Evolutionary conservation across 306 rosid species (phyloP), one percentile per base, ranked within the genome.

Genomic region (Carpinus viminea): DNA sequence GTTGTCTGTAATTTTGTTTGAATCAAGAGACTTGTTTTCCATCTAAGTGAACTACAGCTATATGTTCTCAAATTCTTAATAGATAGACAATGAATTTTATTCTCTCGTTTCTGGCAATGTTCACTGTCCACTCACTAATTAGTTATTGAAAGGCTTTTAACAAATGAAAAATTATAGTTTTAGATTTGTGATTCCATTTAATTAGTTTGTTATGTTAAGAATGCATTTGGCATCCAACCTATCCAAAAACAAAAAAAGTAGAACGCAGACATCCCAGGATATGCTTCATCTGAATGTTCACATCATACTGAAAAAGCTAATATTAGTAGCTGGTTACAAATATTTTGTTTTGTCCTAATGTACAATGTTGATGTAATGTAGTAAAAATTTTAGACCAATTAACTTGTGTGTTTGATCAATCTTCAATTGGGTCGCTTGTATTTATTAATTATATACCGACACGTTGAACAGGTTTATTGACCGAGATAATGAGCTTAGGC

Each of bases 401-500:
- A 7, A 76, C 70, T 57, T 72, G 17, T 13, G 11, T 24, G 38
- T 47, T 48, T 51, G 41, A 41, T 16, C 7, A 17, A 8, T 8
- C 36, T 24, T 24, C 3, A 26, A 24, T 55, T 36, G 24, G 65
- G 36, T 59, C 3, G 38, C 65, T 59, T 59, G 36, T 28, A 31
- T 47, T 26, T 43, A 50, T 73, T 73, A 12, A 54, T 17, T 15
- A 55, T 52, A 15, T 61, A 5, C 74, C n/a, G 34, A 38, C 78
- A 51, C 71, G 8, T 82, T 74, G 68, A 74, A 65, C 85, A 93
- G 98, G 92, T 93, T 93, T 75, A 83, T 95, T 16, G 98, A 91
- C 81, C 76, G 96, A 79, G 96, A 91, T 55, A 91, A 90, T 81
- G 96, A 93, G 79, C 96, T 95, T 11, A 90, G 93, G 82, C 93